phyloP scores from a whole-genome alignment of 768 basidiomycete genomes.

The Grammothele lineata region DNA sequence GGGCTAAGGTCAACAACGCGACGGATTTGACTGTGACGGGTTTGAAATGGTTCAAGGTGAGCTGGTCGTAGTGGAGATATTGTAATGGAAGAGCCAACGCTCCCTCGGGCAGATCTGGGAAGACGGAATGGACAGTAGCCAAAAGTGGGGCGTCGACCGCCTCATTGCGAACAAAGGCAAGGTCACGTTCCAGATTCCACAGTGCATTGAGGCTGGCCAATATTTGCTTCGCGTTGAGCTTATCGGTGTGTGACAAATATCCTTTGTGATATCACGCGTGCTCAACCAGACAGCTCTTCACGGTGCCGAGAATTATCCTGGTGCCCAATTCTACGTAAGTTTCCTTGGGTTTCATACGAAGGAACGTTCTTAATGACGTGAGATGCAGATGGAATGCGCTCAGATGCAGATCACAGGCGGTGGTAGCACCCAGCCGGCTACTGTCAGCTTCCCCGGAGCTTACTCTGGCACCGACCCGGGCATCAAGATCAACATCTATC shows the following conservation, averaged over 20 bases:
- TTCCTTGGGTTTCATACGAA: too few relatives aligned
- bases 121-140: constrained; percentile 33
- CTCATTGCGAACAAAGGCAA: constrained; percentile 47
- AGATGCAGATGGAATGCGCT: constrained; percentile 32
- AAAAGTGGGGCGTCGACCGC: constrained; percentile 44
- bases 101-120: constrained; percentile 37
- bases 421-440: constrained; percentile 26
- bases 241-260: constrained; percentile 34
- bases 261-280: neutral
- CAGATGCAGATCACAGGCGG: constrained; percentile 35
- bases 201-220: constrained; percentile 42
- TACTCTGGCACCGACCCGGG: constrained; percentile 34
- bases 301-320: constrained; percentile 42
- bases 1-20: constrained; percentile 42
- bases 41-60: constrained; percentile 44
- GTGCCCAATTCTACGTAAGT: constrained; percentile 50
- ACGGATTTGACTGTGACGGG: constrained; percentile 43
- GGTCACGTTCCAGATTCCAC: constrained; percentile 43
- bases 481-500: constrained; percentile 31
- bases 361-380: neutral
- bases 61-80: too few relatives aligned
- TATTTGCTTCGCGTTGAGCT: constrained; percentile 49
- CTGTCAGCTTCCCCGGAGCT: constrained; percentile 34
- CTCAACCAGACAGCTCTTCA: constrained; percentile 35
- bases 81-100: too few relatives aligned